Conservation (phyloP, 2,329 filamentous ascomycete species). For the Pseudopyricularia javanii region DNA sequence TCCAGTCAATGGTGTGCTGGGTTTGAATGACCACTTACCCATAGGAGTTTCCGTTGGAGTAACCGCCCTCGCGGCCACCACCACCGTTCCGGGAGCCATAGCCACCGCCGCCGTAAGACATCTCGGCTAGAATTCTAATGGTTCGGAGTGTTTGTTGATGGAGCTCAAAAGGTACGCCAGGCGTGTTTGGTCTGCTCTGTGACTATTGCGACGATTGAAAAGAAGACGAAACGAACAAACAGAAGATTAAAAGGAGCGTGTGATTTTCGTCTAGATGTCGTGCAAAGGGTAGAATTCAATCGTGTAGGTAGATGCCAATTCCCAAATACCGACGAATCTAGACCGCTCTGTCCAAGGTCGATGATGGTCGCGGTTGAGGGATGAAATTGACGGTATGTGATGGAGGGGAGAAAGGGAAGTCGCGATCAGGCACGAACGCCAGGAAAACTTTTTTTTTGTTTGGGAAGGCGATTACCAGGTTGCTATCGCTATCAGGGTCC, state of each 20-base stretch:
- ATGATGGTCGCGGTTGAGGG: background rate
- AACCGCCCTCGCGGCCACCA: conserved; percentile 23
- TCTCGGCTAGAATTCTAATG: conserved; percentile 12
- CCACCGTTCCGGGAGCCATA: conserved; percentile 29
- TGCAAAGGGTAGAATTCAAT: background rate
- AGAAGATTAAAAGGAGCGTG: background rate
- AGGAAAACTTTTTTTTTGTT: conserved; percentile 6
- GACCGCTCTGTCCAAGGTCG: background rate
- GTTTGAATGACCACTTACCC: conserved; percentile 8
- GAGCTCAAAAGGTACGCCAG: background rate
- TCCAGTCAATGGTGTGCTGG: background rate
- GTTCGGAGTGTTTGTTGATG: background rate
- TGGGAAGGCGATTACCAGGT: background rate
- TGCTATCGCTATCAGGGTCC: background rate
- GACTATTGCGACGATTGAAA: background rate
- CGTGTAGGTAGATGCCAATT: background rate
- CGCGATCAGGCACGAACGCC: conserved; percentile 3
- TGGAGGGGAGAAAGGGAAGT: background rate
- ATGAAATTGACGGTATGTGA: background rate
- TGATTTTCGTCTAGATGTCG: background rate
- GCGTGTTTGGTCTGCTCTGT: background rate
- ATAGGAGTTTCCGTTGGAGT: conserved; percentile 10
- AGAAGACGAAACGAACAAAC: background rate
- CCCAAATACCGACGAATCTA: background rate
- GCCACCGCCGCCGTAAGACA: conserved; percentile 36